These are phyloP conservation scores for Chlorella sp. DNA, from an alignment of 139 green algal species.

Conservation along the genomic window DNA sequence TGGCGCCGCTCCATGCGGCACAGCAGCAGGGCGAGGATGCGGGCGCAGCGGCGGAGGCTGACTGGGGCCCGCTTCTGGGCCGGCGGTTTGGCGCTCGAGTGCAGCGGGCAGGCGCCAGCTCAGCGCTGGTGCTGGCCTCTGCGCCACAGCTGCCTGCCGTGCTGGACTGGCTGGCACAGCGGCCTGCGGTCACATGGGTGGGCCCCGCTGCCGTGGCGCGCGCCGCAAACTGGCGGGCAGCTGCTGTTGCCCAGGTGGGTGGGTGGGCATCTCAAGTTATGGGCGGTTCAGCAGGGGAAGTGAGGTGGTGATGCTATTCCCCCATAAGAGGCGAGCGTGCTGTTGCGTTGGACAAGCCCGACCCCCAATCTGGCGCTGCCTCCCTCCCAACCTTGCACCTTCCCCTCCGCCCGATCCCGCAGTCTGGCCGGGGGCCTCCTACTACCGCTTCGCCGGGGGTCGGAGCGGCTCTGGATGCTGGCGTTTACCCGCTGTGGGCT, in stretches of 20 bases:
- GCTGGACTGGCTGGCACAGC: slow-evolving; percentile 37
- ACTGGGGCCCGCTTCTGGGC: slow-evolving; percentile 19
- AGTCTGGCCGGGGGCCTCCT: background rate
- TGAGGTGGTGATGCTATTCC: no score
- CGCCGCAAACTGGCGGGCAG: slow-evolving; percentile 64
- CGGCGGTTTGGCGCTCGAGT: background rate
- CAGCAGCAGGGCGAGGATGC: background rate
- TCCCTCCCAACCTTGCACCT: no score
- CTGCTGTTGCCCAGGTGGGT: slow-evolving; percentile 63
- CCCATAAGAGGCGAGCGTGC: no score
- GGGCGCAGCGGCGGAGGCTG: slow-evolving; percentile 16
- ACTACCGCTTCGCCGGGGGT: no score
- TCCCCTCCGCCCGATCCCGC: no score
- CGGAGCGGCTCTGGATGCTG: no score
- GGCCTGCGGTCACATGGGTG: slow-evolving; percentile 54
- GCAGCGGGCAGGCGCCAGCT: background rate
- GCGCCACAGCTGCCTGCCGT: background rate
- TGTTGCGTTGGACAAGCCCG: no score
- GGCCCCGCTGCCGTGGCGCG: slow-evolving; percentile 29
- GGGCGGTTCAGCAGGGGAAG: no score
- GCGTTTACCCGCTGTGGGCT: slow-evolving; percentile 74
- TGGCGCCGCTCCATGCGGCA: no score
- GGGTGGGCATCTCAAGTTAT: no score
- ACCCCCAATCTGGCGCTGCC: no score
- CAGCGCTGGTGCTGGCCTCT: slow-evolving; percentile 1